phyloP scores from a whole-genome alignment of 106 monocot genomes.

The Dendrobium huoshanense region DNA sequence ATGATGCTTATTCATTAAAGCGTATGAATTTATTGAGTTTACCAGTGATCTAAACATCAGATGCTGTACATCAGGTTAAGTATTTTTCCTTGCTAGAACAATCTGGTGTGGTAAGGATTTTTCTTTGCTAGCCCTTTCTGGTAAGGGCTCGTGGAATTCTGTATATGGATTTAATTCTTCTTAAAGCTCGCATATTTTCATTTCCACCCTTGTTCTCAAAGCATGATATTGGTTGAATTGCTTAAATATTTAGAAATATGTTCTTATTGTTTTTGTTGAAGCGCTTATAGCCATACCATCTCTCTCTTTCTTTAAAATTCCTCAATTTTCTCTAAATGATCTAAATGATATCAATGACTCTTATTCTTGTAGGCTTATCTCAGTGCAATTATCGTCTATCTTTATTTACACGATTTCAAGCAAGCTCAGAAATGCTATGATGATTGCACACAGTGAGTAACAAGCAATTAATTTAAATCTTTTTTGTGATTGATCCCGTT shows the following conservation, averaged over 20 bases:
- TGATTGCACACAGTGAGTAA: constrained; percentile 90
- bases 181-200: background rate
- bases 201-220: background rate
- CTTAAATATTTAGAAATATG: background rate
- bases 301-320: background rate
- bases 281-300: background rate
- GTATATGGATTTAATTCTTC: background rate
- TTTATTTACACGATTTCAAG: constrained; percentile 89
- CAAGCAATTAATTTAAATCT: background rate
- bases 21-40: background rate
- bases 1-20: background rate
- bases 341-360: background rate
- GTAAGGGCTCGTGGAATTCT: background rate
- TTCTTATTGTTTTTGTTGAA: background rate
- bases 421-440: constrained; percentile 96
- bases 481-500: background rate
- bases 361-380: constrained; percentile 77
- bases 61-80: background rate
- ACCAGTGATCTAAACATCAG: background rate
- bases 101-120: background rate
- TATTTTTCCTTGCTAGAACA: too few relatives aligned
- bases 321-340: background rate
- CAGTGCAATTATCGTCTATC: constrained; percentile 89
- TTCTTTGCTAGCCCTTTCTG: background rate
- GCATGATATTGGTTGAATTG: background rate